Base-by-base conservation (phyloP, 371 early-diverging fungal species). In the Polyrhizophydium stewartii region DNA sequence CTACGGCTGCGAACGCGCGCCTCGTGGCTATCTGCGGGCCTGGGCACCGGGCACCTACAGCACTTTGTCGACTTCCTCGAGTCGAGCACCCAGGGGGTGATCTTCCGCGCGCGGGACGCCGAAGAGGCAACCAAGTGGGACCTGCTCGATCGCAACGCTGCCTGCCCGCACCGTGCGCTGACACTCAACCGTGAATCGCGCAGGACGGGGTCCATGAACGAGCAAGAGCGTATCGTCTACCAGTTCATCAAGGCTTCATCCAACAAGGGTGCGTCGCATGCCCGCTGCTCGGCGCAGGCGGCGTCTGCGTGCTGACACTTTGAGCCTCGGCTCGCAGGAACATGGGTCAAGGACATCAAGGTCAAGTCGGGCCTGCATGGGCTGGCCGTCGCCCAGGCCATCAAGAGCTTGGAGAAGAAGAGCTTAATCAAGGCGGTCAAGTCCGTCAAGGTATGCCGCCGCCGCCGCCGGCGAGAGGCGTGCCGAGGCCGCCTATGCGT, bases 271-370 rank as follows among this genome's bases (percentile, higher is more conserved):
- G 7, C 22, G 32, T 5, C 13, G 19, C 25, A 21, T 35, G 6
- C 35, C 33, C 32, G 37, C 3, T n/a, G n/a, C n/a, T n/a, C n/a
- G n/a, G n/a, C n/a, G n/a, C n/a, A 27, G 32, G 12, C 27, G 1
- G 12, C 37, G 57, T 51, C 1, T 28, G 32, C 40, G 32, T 35
- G 17, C 16, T 9, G n/a, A 35, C 13, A n/a, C 19, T 0, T 1
- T 40, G 13, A 17, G 30, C 24, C 27, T 7, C n/a, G n/a, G n/a
- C n/a, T n/a, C n/a, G 16, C 45, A 71, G 78, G 94, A 25, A 88
- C 96, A 56, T 97, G 97, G 98, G 82, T 92, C 32, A 92, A 90
- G 69, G 90, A 91, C 49, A 76, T 99, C 25, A 92, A 92, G 70
- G 79, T 82, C 41, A 86, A 89, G 66, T 92, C 92, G 22, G 91